These are phyloP conservation scores for Pichia sp. DNA, from an alignment of 1,139 yeast genomes.

Conservation along the genomic window DNA sequence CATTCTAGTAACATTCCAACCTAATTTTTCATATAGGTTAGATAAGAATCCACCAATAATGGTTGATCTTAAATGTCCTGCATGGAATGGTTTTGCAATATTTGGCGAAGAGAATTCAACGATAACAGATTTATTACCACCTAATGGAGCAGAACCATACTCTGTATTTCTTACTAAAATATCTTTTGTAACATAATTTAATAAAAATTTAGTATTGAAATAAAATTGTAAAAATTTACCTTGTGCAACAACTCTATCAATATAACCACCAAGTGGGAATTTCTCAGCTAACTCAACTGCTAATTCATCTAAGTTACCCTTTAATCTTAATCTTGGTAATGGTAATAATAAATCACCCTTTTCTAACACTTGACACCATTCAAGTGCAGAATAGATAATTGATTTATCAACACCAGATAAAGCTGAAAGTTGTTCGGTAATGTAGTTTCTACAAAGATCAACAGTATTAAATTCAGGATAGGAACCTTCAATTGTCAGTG, in stretches of 20 bases:
- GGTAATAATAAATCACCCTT: constrained; percentile 94
- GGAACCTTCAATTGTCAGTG: constrained; percentile 41
- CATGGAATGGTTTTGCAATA: constrained; percentile 98
- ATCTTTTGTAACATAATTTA: constrained; percentile 65
- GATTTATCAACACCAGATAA: constrained; percentile 66
- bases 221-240: constrained; percentile 92
- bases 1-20: constrained; percentile 85
- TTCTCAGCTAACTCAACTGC: constrained; percentile 77
- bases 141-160: constrained; percentile 75
- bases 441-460: constrained; percentile 84
- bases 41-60: constrained; percentile 96
- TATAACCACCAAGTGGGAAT: constrained; percentile 60
- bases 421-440: constrained; percentile 67
- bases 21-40: constrained; percentile 81
- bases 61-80: constrained; percentile 97
- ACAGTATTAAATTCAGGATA: constrained; percentile 69
- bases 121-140: constrained; percentile 63
- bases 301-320: constrained; percentile 63
- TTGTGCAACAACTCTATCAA: constrained; percentile 68
- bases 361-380: constrained; percentile 78
- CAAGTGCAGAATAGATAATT: constrained; percentile 78
- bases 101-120: constrained; percentile 96
- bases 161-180: constrained; percentile 51
- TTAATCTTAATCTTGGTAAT: constrained; percentile 84
- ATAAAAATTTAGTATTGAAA: constrained; percentile 61